These are phyloP conservation scores for Fusarium sublunatum DNA, from an alignment of 2,329 filamentous ascomycete species.

Conservation along the genomic window DNA sequence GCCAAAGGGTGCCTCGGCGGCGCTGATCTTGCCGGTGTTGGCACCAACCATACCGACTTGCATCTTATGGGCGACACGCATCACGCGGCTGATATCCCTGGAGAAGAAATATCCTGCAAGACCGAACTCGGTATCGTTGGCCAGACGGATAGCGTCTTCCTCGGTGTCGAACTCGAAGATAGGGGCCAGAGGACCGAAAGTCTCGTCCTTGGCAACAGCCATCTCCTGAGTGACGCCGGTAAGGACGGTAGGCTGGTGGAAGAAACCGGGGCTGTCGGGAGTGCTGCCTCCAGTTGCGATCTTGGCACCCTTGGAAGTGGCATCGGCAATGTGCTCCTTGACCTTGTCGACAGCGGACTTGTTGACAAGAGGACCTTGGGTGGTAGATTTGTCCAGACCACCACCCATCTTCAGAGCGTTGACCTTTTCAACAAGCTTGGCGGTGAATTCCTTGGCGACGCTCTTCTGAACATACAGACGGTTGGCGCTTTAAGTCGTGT, in stretches of 20 bases:
- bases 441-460: slow-evolving; percentile 47
- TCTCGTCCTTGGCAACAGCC: slow-evolving; percentile 48
- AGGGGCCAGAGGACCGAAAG: slow-evolving; percentile 49
- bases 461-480: slow-evolving; percentile 51
- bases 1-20: slow-evolving; percentile 51
- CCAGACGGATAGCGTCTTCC: slow-evolving; percentile 52
- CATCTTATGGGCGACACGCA: slow-evolving; percentile 62
- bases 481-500: slow-evolving; percentile 47
- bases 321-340: slow-evolving; percentile 70
- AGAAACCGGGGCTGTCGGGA: slow-evolving; percentile 71
- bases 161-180: slow-evolving; percentile 51
- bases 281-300: slow-evolving; percentile 68
- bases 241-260: slow-evolving; percentile 79
- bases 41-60: slow-evolving; percentile 76
- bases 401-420: slow-evolving; percentile 46
- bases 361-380: slow-evolving; percentile 65
- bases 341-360: slow-evolving; percentile 72
- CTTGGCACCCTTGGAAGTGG: slow-evolving; percentile 68
- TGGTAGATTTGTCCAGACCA: slow-evolving; percentile 43
- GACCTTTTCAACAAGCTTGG: slow-evolving; percentile 47
- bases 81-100: slow-evolving; percentile 51
- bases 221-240: slow-evolving; percentile 59
- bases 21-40: slow-evolving; percentile 50
- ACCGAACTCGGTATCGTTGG: slow-evolving; percentile 56
- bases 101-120: slow-evolving; percentile 53